These are phyloP conservation scores for Acacia melanoxylon DNA, from an alignment of 306 rosid genomes.

Conservation along the genomic window DNA sequence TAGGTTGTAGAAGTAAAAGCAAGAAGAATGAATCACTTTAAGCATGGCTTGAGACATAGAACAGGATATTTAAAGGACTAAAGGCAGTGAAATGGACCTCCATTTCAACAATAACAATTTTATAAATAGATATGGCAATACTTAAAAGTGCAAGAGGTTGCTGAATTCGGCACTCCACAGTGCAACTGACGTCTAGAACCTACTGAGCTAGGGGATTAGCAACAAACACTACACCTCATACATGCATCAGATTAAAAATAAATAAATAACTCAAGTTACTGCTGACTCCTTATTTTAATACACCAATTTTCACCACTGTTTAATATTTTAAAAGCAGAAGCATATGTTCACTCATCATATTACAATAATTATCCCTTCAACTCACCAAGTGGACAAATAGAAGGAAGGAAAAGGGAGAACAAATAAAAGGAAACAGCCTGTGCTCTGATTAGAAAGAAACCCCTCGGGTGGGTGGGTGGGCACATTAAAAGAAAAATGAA, in stretches of 20 bases:
- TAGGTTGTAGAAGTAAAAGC: background rate
- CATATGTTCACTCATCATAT: background rate
- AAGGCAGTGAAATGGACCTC: background rate
- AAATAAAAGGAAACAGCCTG: conserved; percentile 10
- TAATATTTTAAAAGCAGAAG: background rate
- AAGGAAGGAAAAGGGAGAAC: conserved; percentile 10
- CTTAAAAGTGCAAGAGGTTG: conserved; percentile 5
- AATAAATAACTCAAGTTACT: background rate
- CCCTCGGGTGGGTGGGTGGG: background rate
- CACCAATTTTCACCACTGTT: background rate
- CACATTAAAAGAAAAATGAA: background rate
- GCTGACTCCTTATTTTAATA: background rate
- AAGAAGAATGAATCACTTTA: conserved; percentile 12
- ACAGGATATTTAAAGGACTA: background rate
- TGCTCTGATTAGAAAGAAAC: conserved; percentile 22
- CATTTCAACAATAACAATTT: conserved; percentile 9
- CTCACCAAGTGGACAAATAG: conserved; percentile 16
- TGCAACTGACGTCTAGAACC: conserved; percentile 20
- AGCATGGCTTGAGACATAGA: background rate
- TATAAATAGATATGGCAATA: conserved; percentile 6
- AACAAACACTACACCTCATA: conserved; percentile 6
- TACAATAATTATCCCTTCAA: background rate
- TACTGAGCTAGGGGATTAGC: conserved; percentile 16
- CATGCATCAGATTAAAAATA: background rate
- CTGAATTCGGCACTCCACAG: conserved; percentile 11